These are phyloP conservation scores for Suillus alpinus DNA, from an alignment of 768 basidiomycete species.

Conservation along the genomic window DNA sequence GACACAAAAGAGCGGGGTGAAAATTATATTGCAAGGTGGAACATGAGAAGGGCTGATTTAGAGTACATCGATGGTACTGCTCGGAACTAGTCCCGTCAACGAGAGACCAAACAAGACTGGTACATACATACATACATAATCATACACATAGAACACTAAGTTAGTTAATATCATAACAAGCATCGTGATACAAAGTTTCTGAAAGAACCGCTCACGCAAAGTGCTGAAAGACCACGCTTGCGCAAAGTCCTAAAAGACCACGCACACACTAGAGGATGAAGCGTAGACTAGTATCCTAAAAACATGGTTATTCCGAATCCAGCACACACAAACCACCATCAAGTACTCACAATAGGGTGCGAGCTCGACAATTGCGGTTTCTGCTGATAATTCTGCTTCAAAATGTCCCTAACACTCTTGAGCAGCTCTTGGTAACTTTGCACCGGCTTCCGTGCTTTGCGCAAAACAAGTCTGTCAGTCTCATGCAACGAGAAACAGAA, in stretches of 20 bases:
- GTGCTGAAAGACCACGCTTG: too few species aligned
- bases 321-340: background rate
- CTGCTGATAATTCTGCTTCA: slow-evolving; percentile 62
- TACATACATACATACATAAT: background rate
- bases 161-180: background rate
- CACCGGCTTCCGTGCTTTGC: slow-evolving; percentile 43
- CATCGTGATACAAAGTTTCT: background rate
- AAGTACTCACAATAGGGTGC: slow-evolving; percentile 52
- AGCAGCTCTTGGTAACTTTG: slow-evolving; percentile 70
- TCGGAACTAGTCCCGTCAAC: background rate
- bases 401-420: slow-evolving; percentile 52
- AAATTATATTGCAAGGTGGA: background rate
- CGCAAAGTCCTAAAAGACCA: too few species aligned
- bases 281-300: slow-evolving; percentile 26
- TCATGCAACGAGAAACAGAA: background rate
- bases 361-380: slow-evolving; percentile 74
- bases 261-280: slow-evolving; percentile 26
- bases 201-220: background rate
- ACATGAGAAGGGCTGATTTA: background rate
- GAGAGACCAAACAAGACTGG: background rate
- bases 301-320: background rate
- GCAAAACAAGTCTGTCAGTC: background rate
- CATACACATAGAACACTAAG: background rate
- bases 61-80: background rate
- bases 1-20: background rate